Evolutionary conservation across 345 rosid species (phyloP).

Genomic region (Erysimum cheiranthoides): DNA sequence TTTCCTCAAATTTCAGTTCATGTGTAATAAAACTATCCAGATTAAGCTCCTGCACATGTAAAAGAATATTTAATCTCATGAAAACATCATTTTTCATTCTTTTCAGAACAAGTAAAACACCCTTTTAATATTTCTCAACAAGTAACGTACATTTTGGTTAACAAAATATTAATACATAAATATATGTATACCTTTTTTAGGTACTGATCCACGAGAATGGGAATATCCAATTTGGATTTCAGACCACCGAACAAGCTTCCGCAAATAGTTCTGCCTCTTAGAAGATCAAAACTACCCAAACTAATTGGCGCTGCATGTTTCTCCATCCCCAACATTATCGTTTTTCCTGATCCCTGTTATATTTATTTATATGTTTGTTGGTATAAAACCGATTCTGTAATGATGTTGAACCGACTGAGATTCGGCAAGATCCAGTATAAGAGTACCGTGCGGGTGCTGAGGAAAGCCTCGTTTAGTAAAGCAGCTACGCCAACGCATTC

Average conservation of each 20-base stretch:
- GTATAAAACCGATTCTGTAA: background rate
- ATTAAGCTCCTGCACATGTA: conserved; percentile 55
- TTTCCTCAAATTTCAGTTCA: conserved; percentile 55
- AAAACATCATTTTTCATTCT: background rate
- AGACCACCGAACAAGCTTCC: conserved; percentile 68
- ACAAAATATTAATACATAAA: too few species aligned
- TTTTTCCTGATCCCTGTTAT: conserved; percentile 68
- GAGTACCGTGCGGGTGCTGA: conserved; percentile 52
- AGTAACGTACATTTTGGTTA: too few species aligned
- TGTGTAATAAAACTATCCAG: conserved; percentile 62
- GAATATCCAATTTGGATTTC: conserved; percentile 64
- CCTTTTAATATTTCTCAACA: too few species aligned
- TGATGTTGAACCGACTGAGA: background rate
- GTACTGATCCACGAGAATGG: conserved; percentile 52
- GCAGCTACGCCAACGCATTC: conserved; percentile 70
- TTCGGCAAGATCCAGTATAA: background rate
- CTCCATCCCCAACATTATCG: conserved; percentile 64
- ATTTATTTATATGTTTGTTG: background rate
- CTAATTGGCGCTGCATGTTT: conserved; percentile 43
- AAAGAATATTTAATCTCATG: background rate
- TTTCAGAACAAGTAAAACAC: too few species aligned
- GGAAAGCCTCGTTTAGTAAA: conserved; percentile 55
- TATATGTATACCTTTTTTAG: conserved; percentile 42
- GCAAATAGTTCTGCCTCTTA: conserved; percentile 50
- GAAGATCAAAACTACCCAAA: conserved; percentile 46